Conservation (phyloP, 129 eudicot species). For the Oenanthe sinensis region DNA sequence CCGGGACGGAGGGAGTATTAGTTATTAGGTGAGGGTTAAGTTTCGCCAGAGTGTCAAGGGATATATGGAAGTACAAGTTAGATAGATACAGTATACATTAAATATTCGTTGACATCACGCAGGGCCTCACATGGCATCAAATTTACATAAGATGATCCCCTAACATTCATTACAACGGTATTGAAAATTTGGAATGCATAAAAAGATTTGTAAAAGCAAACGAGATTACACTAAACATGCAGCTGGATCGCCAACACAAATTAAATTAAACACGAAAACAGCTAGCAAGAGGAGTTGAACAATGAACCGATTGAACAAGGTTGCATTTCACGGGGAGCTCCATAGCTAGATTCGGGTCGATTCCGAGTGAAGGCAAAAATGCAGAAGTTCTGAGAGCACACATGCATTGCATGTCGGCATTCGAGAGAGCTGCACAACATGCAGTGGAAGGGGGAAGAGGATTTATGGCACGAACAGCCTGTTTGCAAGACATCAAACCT, state of each 20-base stretch:
- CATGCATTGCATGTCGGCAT: constrained; percentile 41
- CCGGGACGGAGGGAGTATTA: no score
- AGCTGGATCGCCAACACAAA: no score
- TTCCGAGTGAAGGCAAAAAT: constrained; percentile 21
- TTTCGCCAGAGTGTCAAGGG: no score
- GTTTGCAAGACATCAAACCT: constrained; percentile 26
- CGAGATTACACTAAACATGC: background rate
- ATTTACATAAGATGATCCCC: no score
- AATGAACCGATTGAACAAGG: constrained; percentile 11
- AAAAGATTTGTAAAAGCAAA: background rate
- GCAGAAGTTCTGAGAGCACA: constrained; percentile 34
- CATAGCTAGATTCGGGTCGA: constrained; percentile 32
- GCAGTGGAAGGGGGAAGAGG: constrained; percentile 24
- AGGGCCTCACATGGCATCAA: no score
- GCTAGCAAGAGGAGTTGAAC: background rate
- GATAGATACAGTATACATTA: no score
- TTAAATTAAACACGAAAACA: no score
- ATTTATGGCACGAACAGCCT: constrained; percentile 23
- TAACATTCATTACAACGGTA: no score
- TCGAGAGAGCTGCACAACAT: constrained; percentile 31
- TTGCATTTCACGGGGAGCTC: constrained; percentile 34
- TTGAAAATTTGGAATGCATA: no score
- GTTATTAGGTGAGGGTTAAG: no score
- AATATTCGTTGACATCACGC: no score
- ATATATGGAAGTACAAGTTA: no score